Evolutionary conservation across 345 rosid species (phyloP).

Genomic region (Pugionium dolabratum): DNA sequence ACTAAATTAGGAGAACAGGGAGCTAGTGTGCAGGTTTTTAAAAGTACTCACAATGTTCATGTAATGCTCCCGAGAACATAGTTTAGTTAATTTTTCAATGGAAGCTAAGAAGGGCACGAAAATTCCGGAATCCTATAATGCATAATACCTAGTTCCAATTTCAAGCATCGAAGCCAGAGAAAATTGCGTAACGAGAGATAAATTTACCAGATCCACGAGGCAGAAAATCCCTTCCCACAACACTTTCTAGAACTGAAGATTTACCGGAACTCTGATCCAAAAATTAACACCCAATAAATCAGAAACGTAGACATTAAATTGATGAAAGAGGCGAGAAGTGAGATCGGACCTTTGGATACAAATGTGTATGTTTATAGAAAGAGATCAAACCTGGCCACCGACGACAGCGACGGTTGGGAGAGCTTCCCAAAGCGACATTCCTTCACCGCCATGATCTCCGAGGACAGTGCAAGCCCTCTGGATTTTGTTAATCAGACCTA

Average conservation of each 20-base stretch:
- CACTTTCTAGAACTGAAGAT: conserved; percentile 95
- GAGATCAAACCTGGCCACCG: conserved; percentile 82
- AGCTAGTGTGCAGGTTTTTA: conserved; percentile 9
- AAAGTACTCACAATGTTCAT: conserved; percentile 1
- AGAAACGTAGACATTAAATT: conserved; percentile 11
- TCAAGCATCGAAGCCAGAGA: conserved; percentile 3
- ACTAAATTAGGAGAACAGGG: neutral
- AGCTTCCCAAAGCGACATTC: conserved; percentile 99
- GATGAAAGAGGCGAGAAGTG: conserved; percentile 12
- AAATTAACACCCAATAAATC: conserved; percentile 13
- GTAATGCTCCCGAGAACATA: neutral
- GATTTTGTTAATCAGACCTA: conserved; percentile 89
- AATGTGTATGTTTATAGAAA: conserved; percentile 9
- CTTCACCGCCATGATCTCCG: conserved; percentile 97
- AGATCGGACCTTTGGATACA: conserved; percentile 20
- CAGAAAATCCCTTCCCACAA: conserved; percentile 93
- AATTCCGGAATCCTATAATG: neutral
- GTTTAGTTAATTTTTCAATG: neutral
- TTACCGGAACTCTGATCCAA: conserved; percentile 85
- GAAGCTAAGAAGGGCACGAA: conserved; percentile 3
- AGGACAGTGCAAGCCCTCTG: conserved; percentile 96
- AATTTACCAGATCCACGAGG: conserved; percentile 98
- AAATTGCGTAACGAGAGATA: conserved; percentile 16
- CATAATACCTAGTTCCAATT: neutral
- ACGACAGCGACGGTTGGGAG: conserved; percentile 97